Conservation (phyloP, 2,329 filamentous ascomycete species). For the Penicillium glabrum region DNA sequence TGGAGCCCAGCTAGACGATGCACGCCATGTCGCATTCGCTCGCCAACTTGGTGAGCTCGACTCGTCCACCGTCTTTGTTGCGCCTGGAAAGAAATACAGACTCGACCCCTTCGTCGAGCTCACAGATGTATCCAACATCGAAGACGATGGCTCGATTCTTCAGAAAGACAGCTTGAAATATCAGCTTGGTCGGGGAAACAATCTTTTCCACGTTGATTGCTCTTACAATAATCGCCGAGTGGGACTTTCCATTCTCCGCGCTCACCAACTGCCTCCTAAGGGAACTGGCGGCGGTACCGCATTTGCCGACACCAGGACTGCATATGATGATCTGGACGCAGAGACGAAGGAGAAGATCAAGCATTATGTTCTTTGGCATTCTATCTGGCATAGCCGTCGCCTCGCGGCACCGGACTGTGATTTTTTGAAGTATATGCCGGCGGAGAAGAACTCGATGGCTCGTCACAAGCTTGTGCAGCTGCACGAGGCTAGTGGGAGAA, state of each 20-base stretch:
- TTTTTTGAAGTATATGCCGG: background rate
- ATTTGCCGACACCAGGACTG: background rate
- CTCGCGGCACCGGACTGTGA: background rate
- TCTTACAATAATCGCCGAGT: background rate
- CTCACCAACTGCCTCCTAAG: background rate
- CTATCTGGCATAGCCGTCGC: conserved; percentile 1
- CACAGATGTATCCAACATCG: background rate
- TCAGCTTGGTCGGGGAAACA: background rate
- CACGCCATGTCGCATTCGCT: background rate
- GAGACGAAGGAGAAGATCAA: background rate
- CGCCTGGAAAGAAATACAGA: background rate
- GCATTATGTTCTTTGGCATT: background rate
- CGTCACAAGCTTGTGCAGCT: conserved; percentile 1
- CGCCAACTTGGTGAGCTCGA: background rate
- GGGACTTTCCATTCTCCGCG: background rate
- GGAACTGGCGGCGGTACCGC: background rate
- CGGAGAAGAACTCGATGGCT: background rate
- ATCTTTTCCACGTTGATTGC: background rate
- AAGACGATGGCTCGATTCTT: background rate
- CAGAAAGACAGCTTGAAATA: background rate
- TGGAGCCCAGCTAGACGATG: background rate
- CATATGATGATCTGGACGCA: background rate
- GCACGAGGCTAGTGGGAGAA: background rate
- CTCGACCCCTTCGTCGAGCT: background rate
- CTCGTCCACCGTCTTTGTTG: background rate